Evolutionary conservation across 805 yeast genomes (phyloP), one percentile per base, ranked within the genome.

Genomic region (Starmerella bombi): DNA sequence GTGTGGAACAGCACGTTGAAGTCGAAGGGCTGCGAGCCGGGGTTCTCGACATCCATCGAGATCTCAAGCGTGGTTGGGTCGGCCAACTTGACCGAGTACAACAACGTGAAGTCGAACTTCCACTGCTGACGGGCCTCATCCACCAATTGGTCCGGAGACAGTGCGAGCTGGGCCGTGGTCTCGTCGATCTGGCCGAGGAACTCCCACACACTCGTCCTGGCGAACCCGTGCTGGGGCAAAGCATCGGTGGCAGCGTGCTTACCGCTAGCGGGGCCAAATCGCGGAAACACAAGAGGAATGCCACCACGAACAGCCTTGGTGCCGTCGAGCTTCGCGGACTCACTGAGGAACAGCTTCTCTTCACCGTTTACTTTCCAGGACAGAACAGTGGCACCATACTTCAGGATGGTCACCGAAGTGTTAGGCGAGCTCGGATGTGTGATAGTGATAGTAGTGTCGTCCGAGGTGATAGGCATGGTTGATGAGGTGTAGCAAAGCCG

Each of bases 1-100:
- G 95, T 82, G 64, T 88, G 98, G 77, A 88, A 86, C 47, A 88
- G 71, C 80, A 94, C 83, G 59, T 88, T 82, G 74, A 88, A 88
- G 48, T 79, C 83, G 66, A 83, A 82, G 2, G 73, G 53, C 41
- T 69, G 67, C 19, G 60, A 53, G 12, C 77, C 64, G 14, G 46
- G 32, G 60, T 88, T 88, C 53, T 71, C 73, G 30, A 91, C 81
- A 46, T 79, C 85, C 54, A 88, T 75, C 49, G 65, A 71, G 50
- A 88, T 64, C 21, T 69, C 62, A 25, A 50, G 47, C 34, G 45
- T 31, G 40, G 72, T 77, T 3, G 63, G 67, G 20, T 69, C 67
- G 4, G 27, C 23, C 40, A 91, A 66, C 40, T 72, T 69, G 31
- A 86, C 69, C 2, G 88, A 75, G 48, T 76, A 70, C 27, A 86